Base-by-base conservation (phyloP, 176 grass and related monocot species). In the Dactylis glomerata region DNA sequence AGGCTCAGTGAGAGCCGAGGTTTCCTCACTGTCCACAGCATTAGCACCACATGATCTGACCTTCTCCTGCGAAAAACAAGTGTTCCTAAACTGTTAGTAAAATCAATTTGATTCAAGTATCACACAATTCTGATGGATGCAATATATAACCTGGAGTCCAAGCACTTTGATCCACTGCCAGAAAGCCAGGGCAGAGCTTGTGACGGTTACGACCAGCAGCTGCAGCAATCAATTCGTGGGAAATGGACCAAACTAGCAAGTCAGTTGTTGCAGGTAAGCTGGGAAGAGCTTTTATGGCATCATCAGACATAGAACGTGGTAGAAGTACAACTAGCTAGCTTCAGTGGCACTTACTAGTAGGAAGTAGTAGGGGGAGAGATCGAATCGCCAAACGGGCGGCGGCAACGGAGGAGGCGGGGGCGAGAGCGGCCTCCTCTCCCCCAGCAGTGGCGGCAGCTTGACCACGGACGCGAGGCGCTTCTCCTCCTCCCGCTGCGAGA, bases 151-250 rank as follows among this genome's bases (percentile, higher is more conserved):
- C 96, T 95, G 85, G 34, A 98, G 93, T 54, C 73, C 63, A 27
- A 90, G 32, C 85, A 94, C 79, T 92, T 89, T 85, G 22, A 87
- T 86, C 85, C 91, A 90, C 82, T 94, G 96, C 90, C 82, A 93
- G 71, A 95, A 57, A 30, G 91, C 91, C 22, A 95, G 78, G 74
- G 89, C 75, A 24, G 74, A 85, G 59, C 81, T 90, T 54, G 87
- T 62, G 50, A 89, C 81, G 37, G 81, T 81, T 77, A 90, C 22
- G 55, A 90, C 69, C 83, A 97, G 88, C 81, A 97, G 55, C 91
- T 97, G 91, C 86, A 80, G 42, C 57, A 75, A 50, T 75, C 22
- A 54, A 46, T 65, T 72, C 88, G 28, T 47, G 6, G 26, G 37
- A 90, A 81, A 89, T 89, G 85, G 69, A 56, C 46, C 27, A 80